Evolutionary conservation across 495 filamentous ascomycete species (phyloP).

Genomic region (Penicillium herquei): DNA sequence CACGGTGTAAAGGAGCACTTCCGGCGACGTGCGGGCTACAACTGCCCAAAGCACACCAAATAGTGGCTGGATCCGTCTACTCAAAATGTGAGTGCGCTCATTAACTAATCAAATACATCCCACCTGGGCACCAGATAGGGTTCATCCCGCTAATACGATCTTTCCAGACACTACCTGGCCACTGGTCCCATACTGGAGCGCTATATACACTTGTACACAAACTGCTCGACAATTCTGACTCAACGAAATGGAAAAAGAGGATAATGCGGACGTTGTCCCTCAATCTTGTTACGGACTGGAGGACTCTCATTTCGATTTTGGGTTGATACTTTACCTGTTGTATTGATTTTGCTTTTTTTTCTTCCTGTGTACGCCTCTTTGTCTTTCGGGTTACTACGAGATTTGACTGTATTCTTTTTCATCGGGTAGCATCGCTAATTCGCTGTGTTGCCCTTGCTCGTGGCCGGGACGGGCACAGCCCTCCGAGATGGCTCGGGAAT

Average conservation of each 20-base stretch:
- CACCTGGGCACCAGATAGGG: neutral
- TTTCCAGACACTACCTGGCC: neutral
- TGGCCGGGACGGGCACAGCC: too few species aligned
- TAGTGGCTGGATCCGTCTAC: conserved; percentile 10
- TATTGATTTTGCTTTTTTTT: neutral
- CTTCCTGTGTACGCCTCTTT: neutral
- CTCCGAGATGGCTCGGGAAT: too few species aligned
- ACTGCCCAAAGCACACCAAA: conserved; percentile 35
- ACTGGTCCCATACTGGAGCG: too few species aligned
- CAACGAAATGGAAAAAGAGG: neutral
- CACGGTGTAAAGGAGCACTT: conserved; percentile 36
- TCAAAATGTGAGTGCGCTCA: neutral
- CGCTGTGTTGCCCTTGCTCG: neutral
- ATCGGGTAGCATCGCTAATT: neutral
- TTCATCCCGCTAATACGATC: neutral
- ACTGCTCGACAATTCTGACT: too few species aligned
- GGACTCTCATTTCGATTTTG: neutral
- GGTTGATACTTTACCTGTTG: neutral
- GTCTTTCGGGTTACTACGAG: neutral
- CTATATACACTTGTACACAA: too few species aligned
- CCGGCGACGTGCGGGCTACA: conserved; percentile 34
- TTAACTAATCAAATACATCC: neutral
- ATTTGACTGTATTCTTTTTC: neutral
- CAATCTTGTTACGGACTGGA: neutral
- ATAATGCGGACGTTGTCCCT: neutral